Conservation (phyloP, 768 basidiomycete species). For the Serendipita indica region DNA sequence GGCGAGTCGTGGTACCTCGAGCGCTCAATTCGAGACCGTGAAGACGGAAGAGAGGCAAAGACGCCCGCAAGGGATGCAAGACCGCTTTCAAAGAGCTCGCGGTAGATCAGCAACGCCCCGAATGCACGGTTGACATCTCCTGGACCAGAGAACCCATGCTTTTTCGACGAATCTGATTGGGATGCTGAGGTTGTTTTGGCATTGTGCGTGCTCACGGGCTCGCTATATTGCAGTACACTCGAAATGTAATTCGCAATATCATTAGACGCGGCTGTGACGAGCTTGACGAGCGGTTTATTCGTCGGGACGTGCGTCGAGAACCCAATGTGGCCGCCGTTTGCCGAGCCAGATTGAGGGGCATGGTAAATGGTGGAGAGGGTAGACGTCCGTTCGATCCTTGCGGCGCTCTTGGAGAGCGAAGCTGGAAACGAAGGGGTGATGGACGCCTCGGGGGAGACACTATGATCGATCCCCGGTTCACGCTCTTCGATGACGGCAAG, state of each 20-base stretch:
- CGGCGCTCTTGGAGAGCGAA: background rate
- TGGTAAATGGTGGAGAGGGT: background rate
- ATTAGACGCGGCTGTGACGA: background rate
- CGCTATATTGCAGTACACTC: background rate
- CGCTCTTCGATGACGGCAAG: background rate
- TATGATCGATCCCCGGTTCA: background rate
- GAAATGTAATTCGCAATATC: background rate
- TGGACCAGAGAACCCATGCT: no score
- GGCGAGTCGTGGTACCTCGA: no score
- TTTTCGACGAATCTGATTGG: background rate
- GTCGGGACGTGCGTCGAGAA: background rate
- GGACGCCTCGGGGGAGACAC: background rate
- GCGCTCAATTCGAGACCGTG: no score
- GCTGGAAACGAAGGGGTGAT: background rate
- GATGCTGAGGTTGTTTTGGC: background rate
- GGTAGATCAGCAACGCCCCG: background rate
- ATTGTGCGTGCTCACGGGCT: background rate
- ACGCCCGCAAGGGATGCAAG: background rate
- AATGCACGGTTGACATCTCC: background rate
- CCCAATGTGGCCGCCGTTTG: no score
- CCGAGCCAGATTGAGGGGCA: background rate
- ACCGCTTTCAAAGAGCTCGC: background rate
- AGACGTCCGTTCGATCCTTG: background rate
- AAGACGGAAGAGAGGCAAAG: no score
- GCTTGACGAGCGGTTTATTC: background rate